Evolutionary conservation across 2,329 filamentous ascomycete genomes (phyloP).

Genomic region (Paracamarosporium sp.): DNA sequence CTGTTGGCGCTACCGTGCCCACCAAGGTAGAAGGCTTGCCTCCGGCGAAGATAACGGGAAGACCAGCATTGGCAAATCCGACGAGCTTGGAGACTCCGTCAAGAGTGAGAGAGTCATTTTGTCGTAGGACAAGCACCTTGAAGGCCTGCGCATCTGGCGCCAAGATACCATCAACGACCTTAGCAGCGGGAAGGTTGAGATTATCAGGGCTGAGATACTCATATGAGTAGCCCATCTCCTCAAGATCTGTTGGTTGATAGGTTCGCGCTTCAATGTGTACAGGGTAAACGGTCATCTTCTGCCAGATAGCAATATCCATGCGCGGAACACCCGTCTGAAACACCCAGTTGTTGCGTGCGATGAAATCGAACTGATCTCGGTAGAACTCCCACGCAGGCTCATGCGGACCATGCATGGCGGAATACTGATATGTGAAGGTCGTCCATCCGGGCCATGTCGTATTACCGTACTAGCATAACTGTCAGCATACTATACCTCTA

Average conservation of each 20-base stretch:
- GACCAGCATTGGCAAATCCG: constrained; percentile 46
- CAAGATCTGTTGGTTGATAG: constrained; percentile 21
- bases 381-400: constrained; percentile 54
- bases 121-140: constrained; percentile 51
- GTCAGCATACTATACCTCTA: too few relatives aligned
- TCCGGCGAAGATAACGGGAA: constrained; percentile 51
- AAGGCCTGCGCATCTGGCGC: constrained; percentile 50
- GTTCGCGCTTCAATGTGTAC: constrained; percentile 41
- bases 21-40: constrained; percentile 11
- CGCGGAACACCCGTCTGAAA: constrained; percentile 50
- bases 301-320: constrained; percentile 52
- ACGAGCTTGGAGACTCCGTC: constrained; percentile 42
- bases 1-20: constrained; percentile 5
- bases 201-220: constrained; percentile 57
- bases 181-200: constrained; percentile 48
- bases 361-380: constrained; percentile 45
- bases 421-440: constrained; percentile 52
- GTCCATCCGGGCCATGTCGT: constrained; percentile 60
- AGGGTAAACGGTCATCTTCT: constrained; percentile 47
- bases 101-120: constrained; percentile 39
- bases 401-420: constrained; percentile 47
- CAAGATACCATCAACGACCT: constrained; percentile 46
- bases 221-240: constrained; percentile 47
- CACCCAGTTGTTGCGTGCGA: constrained; percentile 48
- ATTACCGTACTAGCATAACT: constrained; percentile 52